Percentiles rank a stretch among this genome's conserved stretches.
Conservation (phyloP, 148 eudicot genomes). For the Silene uniflora region DNA sequence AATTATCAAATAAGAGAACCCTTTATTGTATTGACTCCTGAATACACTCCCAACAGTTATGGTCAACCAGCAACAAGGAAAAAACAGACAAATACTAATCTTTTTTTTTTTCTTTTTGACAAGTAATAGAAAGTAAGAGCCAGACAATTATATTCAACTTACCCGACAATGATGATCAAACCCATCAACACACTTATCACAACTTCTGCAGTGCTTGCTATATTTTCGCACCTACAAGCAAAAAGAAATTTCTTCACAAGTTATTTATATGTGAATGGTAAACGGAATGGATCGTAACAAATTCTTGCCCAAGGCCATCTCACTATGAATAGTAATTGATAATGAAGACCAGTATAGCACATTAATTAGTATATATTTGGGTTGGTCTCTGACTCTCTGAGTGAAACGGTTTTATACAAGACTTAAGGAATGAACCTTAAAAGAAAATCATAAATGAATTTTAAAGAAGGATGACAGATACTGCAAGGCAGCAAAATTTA, state of each 20-base stretch:
- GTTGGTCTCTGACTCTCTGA: background rate
- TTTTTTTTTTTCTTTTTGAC: background rate
- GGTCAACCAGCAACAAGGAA: background rate
- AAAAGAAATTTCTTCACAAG: background rate
- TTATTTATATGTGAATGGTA: background rate
- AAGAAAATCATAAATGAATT: background rate
- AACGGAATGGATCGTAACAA: background rate
- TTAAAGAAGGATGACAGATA: background rate
- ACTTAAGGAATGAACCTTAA: background rate
- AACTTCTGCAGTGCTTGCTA: slow-evolving; percentile 96
- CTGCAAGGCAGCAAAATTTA: background rate
- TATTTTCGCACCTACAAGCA: slow-evolving; percentile 69
- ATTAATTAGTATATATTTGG: background rate
- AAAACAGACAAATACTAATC: background rate
- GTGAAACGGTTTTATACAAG: background rate
- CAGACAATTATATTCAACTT: slow-evolving; percentile 24
- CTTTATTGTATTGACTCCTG: background rate
- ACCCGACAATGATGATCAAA: slow-evolving; percentile 99
- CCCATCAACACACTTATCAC: slow-evolving; percentile 95
- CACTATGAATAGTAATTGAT: no score
- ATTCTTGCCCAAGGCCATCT: background rate
- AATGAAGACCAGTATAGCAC: background rate
- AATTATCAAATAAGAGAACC: background rate
- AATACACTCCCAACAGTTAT: background rate
- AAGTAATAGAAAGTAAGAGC: background rate